phyloP scores from a whole-genome alignment of 176 grass and related monocot genomes.

The Zoysia japonica region DNA sequence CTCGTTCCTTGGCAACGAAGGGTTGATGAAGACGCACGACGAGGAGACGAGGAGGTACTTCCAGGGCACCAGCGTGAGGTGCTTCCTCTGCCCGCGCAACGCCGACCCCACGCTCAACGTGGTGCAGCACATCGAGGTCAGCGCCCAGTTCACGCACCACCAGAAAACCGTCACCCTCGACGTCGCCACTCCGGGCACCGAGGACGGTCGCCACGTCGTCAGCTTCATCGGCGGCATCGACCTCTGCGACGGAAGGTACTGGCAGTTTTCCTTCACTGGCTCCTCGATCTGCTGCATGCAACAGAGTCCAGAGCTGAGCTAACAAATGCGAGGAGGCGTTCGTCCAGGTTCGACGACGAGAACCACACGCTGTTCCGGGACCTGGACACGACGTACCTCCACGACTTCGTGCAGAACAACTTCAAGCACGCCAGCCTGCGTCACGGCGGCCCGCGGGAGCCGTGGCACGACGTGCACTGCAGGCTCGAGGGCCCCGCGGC shows the following conservation, averaged over 20 bases:
- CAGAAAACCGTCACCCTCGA: conserved; percentile 84
- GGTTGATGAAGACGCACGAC: conserved; percentile 83
- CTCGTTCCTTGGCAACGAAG: conserved; percentile 64
- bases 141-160: conserved; percentile 84
- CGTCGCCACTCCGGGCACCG: conserved; percentile 20
- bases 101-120: conserved; percentile 63
- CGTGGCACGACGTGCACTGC: conserved; percentile 91
- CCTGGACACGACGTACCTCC: conserved; percentile 56
- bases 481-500: conserved; percentile 65
- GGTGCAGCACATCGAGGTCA: conserved; percentile 60
- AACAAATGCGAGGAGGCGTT: not conserved
- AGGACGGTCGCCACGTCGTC: conserved; percentile 46
- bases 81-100: conserved; percentile 77
- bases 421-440: conserved; percentile 50
- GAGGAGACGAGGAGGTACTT: conserved; percentile 74
- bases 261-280: not conserved
- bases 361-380: conserved; percentile 70
- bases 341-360: conserved; percentile 78
- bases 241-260: conserved; percentile 57
- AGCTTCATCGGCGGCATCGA: conserved; percentile 74
- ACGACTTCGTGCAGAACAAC: conserved; percentile 85
- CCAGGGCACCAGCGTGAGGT: conserved; percentile 64
- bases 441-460: conserved; percentile 76
- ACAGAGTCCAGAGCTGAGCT: not conserved
- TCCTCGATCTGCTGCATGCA: not conserved